Conservation (phyloP, 192 early-diverging fungal genomes). For the Entomortierella lignicola region DNA sequence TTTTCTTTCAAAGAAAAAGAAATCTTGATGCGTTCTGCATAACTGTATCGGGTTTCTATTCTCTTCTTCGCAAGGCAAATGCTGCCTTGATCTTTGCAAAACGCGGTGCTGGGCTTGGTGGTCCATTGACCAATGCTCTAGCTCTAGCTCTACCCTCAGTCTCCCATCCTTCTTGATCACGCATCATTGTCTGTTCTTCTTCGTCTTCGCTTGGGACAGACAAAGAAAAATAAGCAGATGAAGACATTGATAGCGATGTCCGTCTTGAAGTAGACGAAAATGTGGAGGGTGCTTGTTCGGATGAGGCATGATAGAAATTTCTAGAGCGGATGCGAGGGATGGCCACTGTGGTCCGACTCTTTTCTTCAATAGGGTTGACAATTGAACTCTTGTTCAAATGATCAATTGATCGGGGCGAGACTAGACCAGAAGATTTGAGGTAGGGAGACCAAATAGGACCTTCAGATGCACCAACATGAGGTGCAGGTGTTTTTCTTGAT, state of each 20-base stretch:
- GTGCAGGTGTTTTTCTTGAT: slow-evolving; percentile 1
- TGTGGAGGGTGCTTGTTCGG: neutral
- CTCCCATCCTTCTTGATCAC: neutral
- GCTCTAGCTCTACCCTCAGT: neutral
- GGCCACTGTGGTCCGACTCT: neutral
- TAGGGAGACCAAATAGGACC: slow-evolving; percentile 34
- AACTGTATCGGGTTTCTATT: neutral
- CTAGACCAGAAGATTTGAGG: neutral
- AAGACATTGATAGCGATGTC: neutral
- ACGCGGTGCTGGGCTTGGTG: slow-evolving; percentile 5
- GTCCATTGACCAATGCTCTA: neutral
- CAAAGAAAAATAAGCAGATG: neutral
- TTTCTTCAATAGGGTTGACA: neutral
- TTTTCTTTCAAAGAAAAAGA: neutral
- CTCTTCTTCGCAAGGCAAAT: neutral
- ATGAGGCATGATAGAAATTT: neutral
- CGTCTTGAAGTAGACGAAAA: neutral
- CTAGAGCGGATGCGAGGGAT: neutral
- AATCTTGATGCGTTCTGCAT: no score
- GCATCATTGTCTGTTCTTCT: neutral
- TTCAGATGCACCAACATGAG: slow-evolving; percentile 32
- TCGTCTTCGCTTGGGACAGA: neutral
- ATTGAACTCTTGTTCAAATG: neutral
- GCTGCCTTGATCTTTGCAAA: neutral
- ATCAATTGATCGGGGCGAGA: neutral